Percentiles rank a stretch among this genome's conserved stretches.
These are phyloP conservation scores for Spathaspora gorwiae DNA, from an alignment of 805 yeast genomes.

Conservation along the genomic window DNA sequence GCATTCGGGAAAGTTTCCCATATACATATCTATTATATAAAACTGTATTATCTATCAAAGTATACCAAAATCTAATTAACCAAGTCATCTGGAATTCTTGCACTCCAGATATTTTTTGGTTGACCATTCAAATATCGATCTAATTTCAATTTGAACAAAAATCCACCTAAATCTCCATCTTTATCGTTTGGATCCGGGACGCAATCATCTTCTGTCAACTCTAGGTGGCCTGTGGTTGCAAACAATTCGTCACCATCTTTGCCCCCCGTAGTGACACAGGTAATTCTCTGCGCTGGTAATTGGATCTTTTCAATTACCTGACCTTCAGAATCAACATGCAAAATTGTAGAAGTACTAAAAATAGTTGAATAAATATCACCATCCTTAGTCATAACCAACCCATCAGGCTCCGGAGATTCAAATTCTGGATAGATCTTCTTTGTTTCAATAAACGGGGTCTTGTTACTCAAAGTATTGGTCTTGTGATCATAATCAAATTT, in stretches of 20 bases:
- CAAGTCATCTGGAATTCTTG: not conserved
- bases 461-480: conserved; percentile 25
- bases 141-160: conserved; percentile 43
- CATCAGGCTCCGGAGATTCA: conserved; percentile 67
- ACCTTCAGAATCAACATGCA: conserved; percentile 50
- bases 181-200: conserved; percentile 18
- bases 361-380: conserved; percentile 63
- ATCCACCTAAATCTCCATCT: conserved; percentile 57
- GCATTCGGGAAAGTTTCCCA: not conserved
- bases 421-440: conserved; percentile 24
- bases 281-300: conserved; percentile 58
- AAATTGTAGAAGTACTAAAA: conserved; percentile 56
- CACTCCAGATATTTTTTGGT: conserved; percentile 28
- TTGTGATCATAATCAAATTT: conserved; percentile 32
- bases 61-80: not conserved
- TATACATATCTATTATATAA: not conserved
- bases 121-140: conserved; percentile 24
- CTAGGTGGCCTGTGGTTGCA: conserved; percentile 61
- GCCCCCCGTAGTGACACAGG: conserved; percentile 73
- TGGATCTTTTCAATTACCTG: conserved; percentile 44
- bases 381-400: conserved; percentile 54
- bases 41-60: no score
- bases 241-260: conserved; percentile 50
- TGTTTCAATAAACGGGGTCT: conserved; percentile 17
- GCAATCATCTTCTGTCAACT: conserved; percentile 36